Evolutionary conservation across 2,329 filamentous ascomycete genomes (phyloP).

Genomic region (Aotearoamyces nothofagi): DNA sequence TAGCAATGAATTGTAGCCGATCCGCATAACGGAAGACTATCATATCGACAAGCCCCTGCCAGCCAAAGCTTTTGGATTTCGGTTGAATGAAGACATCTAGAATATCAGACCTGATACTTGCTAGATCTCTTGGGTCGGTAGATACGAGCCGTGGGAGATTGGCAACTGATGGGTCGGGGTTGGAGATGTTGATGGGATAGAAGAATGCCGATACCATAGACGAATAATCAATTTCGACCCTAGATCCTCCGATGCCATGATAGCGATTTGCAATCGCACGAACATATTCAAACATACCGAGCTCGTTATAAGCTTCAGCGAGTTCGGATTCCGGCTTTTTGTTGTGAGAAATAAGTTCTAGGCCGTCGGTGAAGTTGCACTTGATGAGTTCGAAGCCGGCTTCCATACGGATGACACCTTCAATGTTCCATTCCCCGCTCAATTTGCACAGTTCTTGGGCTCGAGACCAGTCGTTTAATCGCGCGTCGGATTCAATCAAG

Average conservation of each 20-base stretch:
- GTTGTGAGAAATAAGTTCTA: constrained; percentile 12
- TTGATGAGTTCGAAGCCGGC: constrained; percentile 56
- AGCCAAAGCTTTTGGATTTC: constrained; percentile 20
- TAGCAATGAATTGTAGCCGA: constrained; percentile 25
- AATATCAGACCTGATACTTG: constrained; percentile 27
- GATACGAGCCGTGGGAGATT: constrained; percentile 14
- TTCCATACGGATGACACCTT: constrained; percentile 53
- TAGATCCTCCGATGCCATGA: constrained; percentile 25
- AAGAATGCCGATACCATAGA: constrained; percentile 17
- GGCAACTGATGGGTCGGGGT: constrained; percentile 8
- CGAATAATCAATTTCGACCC: constrained; percentile 16
- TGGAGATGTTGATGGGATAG: constrained; percentile 15
- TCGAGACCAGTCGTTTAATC: constrained; percentile 33
- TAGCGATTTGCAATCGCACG: constrained; percentile 25
- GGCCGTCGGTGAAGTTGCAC: constrained; percentile 37
- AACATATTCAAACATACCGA: constrained; percentile 19
- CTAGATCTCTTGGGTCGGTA: constrained; percentile 18
- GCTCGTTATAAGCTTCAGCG: neutral
- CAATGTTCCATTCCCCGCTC: constrained; percentile 37
- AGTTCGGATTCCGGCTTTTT: constrained; percentile 6
- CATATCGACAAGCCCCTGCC: constrained; percentile 54
- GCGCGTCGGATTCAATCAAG: constrained; percentile 27
- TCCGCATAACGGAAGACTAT: constrained; percentile 45
- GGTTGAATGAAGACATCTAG: constrained; percentile 23
- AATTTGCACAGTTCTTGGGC: constrained; percentile 40